These are phyloP conservation scores for Nicotiana sylvestris DNA, from an alignment of 257 asterid genomes.

Conservation along the genomic window DNA sequence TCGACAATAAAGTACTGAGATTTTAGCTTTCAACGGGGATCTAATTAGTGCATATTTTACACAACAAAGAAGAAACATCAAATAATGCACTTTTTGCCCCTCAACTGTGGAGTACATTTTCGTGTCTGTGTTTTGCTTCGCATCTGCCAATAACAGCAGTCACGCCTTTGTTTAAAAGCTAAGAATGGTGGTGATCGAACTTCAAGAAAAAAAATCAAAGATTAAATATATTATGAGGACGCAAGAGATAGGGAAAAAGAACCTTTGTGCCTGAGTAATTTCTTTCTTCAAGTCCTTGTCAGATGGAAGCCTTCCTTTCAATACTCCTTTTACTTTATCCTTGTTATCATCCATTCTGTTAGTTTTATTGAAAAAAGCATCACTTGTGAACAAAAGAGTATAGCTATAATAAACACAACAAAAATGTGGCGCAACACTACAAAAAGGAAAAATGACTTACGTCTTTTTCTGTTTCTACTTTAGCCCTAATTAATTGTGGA, in stretches of 20 bases:
- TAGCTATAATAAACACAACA: neutral
- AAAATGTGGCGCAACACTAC: neutral
- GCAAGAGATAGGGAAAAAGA: neutral
- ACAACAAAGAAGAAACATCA: neutral
- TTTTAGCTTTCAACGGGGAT: neutral
- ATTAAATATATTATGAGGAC: neutral
- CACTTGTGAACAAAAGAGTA: slow-evolving; percentile 4
- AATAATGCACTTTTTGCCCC: neutral
- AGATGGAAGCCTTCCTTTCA: slow-evolving; percentile 94
- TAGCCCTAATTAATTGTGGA: slow-evolving; percentile 13
- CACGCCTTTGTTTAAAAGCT: neutral
- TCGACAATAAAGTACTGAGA: neutral
- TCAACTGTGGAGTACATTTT: neutral
- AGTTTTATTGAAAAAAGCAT: slow-evolving; percentile 18
- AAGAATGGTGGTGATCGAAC: neutral
- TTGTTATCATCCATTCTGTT: slow-evolving; percentile 77
- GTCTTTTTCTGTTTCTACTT: slow-evolving; percentile 61
- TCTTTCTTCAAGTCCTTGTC: slow-evolving; percentile 90
- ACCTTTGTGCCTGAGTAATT: slow-evolving; percentile 79
- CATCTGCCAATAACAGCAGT: neutral
- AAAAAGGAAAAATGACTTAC: slow-evolving; percentile 18
- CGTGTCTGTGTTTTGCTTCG: neutral
- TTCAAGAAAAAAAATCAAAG: slow-evolving; percentile 13
- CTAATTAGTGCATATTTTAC: neutral
- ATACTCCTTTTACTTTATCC: slow-evolving; percentile 70